A percentile compares a stretch with the other conserved stretches of the same genome.
Conservation (phyloP, 148 eudicot genomes). For the Fagopyrum homotropicum region DNA sequence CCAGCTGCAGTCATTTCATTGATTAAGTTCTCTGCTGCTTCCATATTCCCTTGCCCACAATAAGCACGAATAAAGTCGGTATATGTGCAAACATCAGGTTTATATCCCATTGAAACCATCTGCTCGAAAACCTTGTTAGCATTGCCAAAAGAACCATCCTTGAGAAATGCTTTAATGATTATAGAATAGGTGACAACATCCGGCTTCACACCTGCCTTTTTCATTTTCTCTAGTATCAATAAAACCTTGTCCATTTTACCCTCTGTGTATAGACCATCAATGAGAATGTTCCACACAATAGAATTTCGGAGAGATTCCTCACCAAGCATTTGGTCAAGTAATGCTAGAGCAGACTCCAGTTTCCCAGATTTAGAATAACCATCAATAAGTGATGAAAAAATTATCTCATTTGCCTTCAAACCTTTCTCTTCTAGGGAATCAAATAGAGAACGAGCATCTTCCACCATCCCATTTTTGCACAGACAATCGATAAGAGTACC, state of each 20-base stretch:
- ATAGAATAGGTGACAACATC: slow-evolving; percentile 46
- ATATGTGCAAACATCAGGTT: slow-evolving; percentile 68
- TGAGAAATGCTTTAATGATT: slow-evolving; percentile 56
- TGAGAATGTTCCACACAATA: slow-evolving; percentile 42
- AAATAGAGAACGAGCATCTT: slow-evolving; percentile 46
- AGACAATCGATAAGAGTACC: slow-evolving; percentile 49
- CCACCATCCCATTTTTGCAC: slow-evolving; percentile 47
- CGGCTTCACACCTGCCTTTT: slow-evolving; percentile 43
- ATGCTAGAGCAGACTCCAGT: slow-evolving; percentile 34
- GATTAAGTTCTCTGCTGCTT: slow-evolving; percentile 62
- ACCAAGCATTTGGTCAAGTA: slow-evolving; percentile 48
- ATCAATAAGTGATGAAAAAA: slow-evolving; percentile 50
- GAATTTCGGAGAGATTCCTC: slow-evolving; percentile 54
- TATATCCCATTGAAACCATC: slow-evolving; percentile 52
- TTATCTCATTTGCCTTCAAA: slow-evolving; percentile 51
- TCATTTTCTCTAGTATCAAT: slow-evolving; percentile 40
- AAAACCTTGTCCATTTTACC: slow-evolving; percentile 41
- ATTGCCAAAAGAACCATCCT: slow-evolving; percentile 51
- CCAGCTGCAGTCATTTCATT: slow-evolving; percentile 46
- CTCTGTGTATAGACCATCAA: slow-evolving; percentile 60
- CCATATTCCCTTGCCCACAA: slow-evolving; percentile 53
- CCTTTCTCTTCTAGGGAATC: slow-evolving; percentile 53
- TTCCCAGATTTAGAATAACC: slow-evolving; percentile 55
- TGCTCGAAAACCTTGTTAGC: slow-evolving; percentile 47
- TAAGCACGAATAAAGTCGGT: slow-evolving; percentile 68